Evolutionary conservation across 1,284 basidiomycete genomes (phyloP).

Genomic region (Dichomitus squalens): DNA sequence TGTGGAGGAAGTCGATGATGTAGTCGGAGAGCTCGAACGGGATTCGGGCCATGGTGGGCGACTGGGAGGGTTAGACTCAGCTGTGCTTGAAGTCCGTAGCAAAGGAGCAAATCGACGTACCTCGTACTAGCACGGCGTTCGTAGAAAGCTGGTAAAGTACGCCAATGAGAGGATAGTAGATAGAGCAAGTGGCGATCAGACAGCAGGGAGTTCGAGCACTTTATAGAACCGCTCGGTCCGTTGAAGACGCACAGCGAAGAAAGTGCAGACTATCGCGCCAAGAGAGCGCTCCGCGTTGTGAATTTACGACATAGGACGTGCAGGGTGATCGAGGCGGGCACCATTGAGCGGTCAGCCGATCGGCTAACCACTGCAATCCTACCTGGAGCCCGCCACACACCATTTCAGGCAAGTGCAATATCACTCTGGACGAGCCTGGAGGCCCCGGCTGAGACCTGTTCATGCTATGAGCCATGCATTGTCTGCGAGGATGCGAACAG

Average conservation of each 20-base stretch:
- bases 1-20: constrained; percentile 40
- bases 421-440: not conserved
- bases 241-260: not conserved
- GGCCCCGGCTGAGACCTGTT: not conserved
- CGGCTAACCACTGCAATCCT: not conserved
- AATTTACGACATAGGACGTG: not conserved
- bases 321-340: not conserved
- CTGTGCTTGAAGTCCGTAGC: not conserved
- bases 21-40: constrained; percentile 40
- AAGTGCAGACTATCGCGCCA: not conserved
- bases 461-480: not conserved
- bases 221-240: too few species aligned
- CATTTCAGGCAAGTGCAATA: not conserved
- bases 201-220: too few species aligned
- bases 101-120: not conserved
- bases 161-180: not conserved
- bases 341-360: not conserved
- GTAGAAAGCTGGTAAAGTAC: not conserved
- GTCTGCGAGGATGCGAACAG: not conserved
- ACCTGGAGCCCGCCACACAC: not conserved
- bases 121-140: not conserved
- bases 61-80: not conserved
- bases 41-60: constrained; percentile 23
- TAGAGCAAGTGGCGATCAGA: too few species aligned
- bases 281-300: not conserved